Evolutionary conservation across 164 flowering plant species (phyloP).

Genomic region (Saururus chinensis): DNA sequence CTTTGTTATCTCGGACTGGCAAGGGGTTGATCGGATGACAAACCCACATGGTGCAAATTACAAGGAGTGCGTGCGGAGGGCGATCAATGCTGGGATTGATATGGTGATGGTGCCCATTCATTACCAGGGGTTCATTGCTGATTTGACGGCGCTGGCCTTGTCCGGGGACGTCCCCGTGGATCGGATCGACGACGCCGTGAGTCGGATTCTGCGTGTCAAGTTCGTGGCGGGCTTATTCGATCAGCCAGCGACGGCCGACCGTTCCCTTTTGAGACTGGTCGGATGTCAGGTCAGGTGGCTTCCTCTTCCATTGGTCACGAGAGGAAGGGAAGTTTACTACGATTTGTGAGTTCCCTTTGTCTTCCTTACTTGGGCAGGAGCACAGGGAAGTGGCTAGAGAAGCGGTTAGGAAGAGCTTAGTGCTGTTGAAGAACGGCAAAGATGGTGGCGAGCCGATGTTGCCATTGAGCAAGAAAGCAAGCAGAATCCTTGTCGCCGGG

Average conservation of each 20-base stretch:
- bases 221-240: constrained; percentile 27
- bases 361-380: constrained; percentile 5
- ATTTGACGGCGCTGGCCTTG: constrained; percentile 10
- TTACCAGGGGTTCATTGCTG: constrained; percentile 12
- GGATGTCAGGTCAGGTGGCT: constrained; percentile 18
- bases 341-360: no score
- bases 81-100: constrained; percentile 26
- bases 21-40: constrained; percentile 16
- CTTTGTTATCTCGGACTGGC: constrained; percentile 24
- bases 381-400: constrained; percentile 27
- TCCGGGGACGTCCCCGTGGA: constrained; percentile 13
- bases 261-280: constrained; percentile 15
- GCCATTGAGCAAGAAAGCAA: constrained; percentile 12
- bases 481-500: constrained; percentile 18
- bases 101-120: constrained; percentile 27
- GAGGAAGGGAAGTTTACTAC: no score
- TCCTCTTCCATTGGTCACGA: neutral
- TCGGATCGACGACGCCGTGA: constrained; percentile 31
- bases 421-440: constrained; percentile 22
- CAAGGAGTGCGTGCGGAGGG: constrained; percentile 10
- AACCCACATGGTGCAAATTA: constrained; percentile 13
- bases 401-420: constrained; percentile 29
- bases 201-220: constrained; percentile 26
- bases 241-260: constrained; percentile 24
- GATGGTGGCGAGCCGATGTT: constrained; percentile 2